Evolutionary conservation across 2,329 filamentous ascomycete species (phyloP).

Genomic region (Trichophyton rubrum): DNA sequence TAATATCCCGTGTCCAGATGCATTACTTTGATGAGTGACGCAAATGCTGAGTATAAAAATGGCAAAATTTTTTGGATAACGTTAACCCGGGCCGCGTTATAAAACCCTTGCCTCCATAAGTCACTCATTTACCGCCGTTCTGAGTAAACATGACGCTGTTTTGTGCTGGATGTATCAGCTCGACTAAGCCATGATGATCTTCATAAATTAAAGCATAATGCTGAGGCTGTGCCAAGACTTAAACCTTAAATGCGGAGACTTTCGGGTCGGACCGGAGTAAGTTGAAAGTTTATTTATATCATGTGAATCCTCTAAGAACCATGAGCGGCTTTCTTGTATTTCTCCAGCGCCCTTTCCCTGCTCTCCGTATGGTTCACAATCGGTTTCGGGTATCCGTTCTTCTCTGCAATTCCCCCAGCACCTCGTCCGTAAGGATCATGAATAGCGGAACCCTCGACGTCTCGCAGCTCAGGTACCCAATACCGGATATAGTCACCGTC

Average conservation of each 20-base stretch:
- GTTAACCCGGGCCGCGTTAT: too few species aligned
- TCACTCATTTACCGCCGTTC: too few species aligned
- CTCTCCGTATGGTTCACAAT: conserved; percentile 63
- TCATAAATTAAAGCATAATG: background rate
- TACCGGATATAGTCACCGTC: conserved; percentile 67
- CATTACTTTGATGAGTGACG: too few species aligned
- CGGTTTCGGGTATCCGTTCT: conserved; percentile 58
- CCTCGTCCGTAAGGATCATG: conserved; percentile 69
- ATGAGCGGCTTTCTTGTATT: conserved; percentile 37
- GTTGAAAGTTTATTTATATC: background rate
- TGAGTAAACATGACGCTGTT: too few species aligned
- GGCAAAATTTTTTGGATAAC: too few species aligned
- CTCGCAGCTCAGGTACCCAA: conserved; percentile 66
- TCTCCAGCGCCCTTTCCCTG: conserved; percentile 53
- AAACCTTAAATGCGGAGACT: background rate
- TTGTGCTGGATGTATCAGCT: too few species aligned
- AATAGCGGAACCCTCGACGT: conserved; percentile 53
- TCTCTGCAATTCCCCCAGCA: conserved; percentile 46
- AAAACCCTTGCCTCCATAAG: too few species aligned
- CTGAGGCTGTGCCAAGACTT: background rate
- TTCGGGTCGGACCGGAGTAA: background rate
- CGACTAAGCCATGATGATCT: too few species aligned
- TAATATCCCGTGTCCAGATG: too few species aligned
- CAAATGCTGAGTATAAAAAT: too few species aligned
- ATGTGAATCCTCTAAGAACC: background rate